Evolutionary conservation across 1,139 yeast genomes (phyloP), one percentile per base, ranked within the genome.

Genomic region (Suhomyces kunorum): DNA sequence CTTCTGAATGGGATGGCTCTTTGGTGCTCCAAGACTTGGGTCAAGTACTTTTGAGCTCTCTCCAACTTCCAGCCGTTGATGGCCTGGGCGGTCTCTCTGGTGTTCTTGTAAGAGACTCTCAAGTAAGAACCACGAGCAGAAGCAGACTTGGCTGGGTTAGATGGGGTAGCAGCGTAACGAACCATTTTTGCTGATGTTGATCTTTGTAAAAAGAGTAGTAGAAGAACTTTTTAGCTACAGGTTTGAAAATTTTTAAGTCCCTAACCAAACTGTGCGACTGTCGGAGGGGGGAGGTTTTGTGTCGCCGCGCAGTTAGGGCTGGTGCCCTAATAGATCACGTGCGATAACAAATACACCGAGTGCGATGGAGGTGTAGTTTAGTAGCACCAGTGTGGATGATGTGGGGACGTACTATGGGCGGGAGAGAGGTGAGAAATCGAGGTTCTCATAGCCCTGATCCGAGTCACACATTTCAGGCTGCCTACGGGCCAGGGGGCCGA

Each of bases 1-100:
- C 96, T 84, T 83, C 98, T 87, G 92, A 92, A 89, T 72, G 99
- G 99, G 65, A 94, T 88, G 66, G 98, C 98, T 85, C 98, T 92
- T 81, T 94, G 83, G 82, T 92, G 96, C 71, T 89, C 96, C 71
- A 87, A 75, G 59, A 92, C 99, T 76, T 89, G 96, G 63, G 84
- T 89, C 70, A 92, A 87, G 88, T 92, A 94, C 70, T 81, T 76
- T 75, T 89, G 89, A 66, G 99, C 99, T 78, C 76, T 90, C 76
- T 86, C 83, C 71, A 92, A 81, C 75, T 88, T 87, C 98, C 97
- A 89, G 63, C 98, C 98, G 74, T 79, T 83, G 76, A 92, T 83
- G 73, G 98, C 97, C 78, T 87, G 95, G 61, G 95, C 97, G 62
- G 98, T 86, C 78, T 92, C 98, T 76, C 96, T 89, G 79, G 98